Evolutionary conservation across 2,329 filamentous ascomycete genomes (phyloP), one percentile per base, ranked within the genome.

Genomic region (Trichoderma semiorbis): DNA sequence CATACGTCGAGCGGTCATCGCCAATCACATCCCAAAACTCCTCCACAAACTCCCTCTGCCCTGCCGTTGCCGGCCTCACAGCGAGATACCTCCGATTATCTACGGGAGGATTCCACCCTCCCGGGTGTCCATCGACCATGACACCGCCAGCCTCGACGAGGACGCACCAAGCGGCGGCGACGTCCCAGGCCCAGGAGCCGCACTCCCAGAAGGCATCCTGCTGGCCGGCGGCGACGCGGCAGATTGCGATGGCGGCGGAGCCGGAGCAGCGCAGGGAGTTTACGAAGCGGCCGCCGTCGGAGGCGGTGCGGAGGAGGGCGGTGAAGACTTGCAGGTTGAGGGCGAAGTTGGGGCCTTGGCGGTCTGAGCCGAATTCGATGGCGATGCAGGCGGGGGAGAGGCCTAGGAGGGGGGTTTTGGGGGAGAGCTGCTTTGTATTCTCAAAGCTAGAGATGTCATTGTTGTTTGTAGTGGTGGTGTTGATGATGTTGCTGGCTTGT

Each of bases 71-170:
- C n/a, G 58, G 58, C 1, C 58, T 61, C 32, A 61, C 32, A 14
- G 58, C 58, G 12, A 61, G 32, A 26, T 61, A 61, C 30, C 58
- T 61, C n/a, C 58, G 58, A 26, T 61, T 61, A 3, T 61, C 58
- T 0, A 61, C 58, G 7, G 30, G 58, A 36, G 58, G 58, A 39
- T 61, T 24, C 58, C 58, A 61, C 0, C 32, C 58, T 3, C 62
- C 62, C 3, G 62, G 32, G 14, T 69, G 50, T 21, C 86, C 86
- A 14, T 90, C 62, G 5, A 65, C 62, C 62, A 65, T 65, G 36
- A 65, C 26, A 30, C 62, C 62, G 5, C 62, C 62, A 2, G 62
- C 62, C 58, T 61, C 58, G 21, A 61, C 58, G 32, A 61, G 58
- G n/a, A 61, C 32, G 58, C 58, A 61, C 58, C 58, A 61, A 5